Percentiles rank a stretch among this genome's conserved stretches.
phyloP scores from a whole-genome alignment of 768 basidiomycete genomes.

The Boletellus sp. region DNA sequence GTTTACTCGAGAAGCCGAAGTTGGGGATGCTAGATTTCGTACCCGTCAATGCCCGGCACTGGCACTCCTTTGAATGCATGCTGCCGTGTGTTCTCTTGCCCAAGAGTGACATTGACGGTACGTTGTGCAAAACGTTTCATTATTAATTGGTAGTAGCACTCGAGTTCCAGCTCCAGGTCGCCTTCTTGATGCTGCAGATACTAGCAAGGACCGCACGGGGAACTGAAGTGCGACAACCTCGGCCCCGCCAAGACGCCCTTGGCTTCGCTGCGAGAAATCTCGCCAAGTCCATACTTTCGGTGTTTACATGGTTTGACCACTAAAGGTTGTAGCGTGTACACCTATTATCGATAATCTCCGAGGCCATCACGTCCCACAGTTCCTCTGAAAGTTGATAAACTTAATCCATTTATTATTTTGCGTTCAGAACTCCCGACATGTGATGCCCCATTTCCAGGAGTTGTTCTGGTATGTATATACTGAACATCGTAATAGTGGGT shows the following conservation, averaged over 20 bases:
- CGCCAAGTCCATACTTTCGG: slow-evolving; percentile 14
- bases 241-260: slow-evolving; percentile 6
- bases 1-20: no score
- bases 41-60: background rate
- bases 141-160: background rate
- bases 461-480: no score
- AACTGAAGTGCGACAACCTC: background rate
- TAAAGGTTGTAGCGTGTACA: background rate
- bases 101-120: slow-evolving; percentile 5
- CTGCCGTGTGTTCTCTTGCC: background rate
- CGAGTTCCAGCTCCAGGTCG: slow-evolving; percentile 4
- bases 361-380: background rate
- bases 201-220: slow-evolving; percentile 10
- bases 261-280: slow-evolving; percentile 20
- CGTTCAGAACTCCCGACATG: slow-evolving; percentile 2
- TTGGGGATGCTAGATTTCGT: background rate
- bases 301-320: slow-evolving; percentile 13
- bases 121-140: background rate
- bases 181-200: slow-evolving; percentile 14
- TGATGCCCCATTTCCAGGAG: no score
- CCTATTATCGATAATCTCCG: background rate
- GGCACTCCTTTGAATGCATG: background rate
- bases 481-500: slow-evolving; percentile 42
- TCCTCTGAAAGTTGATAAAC: no score
- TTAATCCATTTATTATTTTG: no score